phyloP scores from a whole-genome alignment of 139 green algal species.

The Edaphochlamys debaryana region DNA sequence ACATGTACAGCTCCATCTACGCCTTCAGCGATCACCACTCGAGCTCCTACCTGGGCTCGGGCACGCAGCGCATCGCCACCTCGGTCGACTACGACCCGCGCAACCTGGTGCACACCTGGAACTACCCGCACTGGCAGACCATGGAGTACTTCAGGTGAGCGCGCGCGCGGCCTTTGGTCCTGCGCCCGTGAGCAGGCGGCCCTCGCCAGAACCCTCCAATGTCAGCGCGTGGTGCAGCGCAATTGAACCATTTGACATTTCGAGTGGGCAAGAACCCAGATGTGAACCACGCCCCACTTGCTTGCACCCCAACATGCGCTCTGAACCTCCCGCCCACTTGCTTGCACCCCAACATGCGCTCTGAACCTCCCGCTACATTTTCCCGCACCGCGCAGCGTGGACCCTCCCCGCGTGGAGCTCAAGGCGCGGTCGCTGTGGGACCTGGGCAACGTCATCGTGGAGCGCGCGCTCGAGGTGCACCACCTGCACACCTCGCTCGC shows the following conservation, averaged over 20 bases:
- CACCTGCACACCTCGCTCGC: neutral
- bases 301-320: too few relatives aligned
- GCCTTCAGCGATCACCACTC: conserved; percentile 12
- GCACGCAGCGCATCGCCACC: neutral
- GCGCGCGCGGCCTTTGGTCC: too few relatives aligned
- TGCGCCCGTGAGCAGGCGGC: too few relatives aligned
- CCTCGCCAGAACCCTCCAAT: too few relatives aligned
- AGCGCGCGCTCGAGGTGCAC: conserved; percentile 5
- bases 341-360: too few relatives aligned
- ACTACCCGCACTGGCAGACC: conserved; percentile 6
- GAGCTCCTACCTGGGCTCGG: neutral
- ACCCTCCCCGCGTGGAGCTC: neutral
- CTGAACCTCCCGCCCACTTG: too few relatives aligned
- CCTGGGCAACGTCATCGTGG: neutral
- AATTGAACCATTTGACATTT: too few relatives aligned
- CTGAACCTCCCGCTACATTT: too few relatives aligned
- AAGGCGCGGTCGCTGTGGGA: neutral
- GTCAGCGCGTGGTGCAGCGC: too few relatives aligned
- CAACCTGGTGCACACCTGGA: conserved; percentile 23
- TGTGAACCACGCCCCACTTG: too few relatives aligned
- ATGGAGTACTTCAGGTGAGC: conserved; percentile 26
- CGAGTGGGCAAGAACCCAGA: too few relatives aligned
- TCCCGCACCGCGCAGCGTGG: conserved; percentile 25
- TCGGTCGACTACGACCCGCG: neutral
- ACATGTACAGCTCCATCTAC: neutral